Evolutionary conservation across 306 rosid genomes (phyloP), one percentile per base, ranked within the genome.

Genomic region (Neltuma alba): DNA sequence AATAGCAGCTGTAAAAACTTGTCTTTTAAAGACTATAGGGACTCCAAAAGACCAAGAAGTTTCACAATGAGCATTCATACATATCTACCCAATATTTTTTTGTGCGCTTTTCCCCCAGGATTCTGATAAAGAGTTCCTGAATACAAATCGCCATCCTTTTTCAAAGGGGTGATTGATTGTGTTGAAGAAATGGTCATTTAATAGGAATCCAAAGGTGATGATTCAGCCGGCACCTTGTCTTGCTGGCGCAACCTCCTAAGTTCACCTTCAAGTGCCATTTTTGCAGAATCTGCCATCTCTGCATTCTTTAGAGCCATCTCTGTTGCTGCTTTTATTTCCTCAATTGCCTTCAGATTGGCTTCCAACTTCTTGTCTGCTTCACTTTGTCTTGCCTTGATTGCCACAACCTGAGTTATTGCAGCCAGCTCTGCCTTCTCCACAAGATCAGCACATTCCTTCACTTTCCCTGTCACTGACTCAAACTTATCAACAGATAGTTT

Each of bases 261-360:
- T 67, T 95, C 98, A 8, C 80, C 83, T 44, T 93, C 98, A 25
- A 91, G 86, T 48, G 82, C 85, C 31, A 69, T 3, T 83, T 91
- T 92, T 18, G 97, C 97, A 0, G 92, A 78, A 45, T 91, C 97
- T 8, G 97, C 97, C 88, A 85, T 84, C 78, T 91, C 97, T 60
- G 99, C 96, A 10, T 87, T 86, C 80, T 77, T 90, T 76, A 95
- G 42, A 62, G 97, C 99, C 79, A 93, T 44, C n/a, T 91, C 91
- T 28, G 97, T 93, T 58, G 98, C 99, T 21, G 77, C 81, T 65
- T 89, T 87, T 30, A 95, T 93, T 78, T 93, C 97, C 73, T 93
- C 96, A 18, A 93, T 91, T 6, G 96, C 94, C 81, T 72, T 90
- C 67, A 90, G 76, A 67, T 89, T 89, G 40, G 93, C 97, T 72